Conservation (phyloP, 2,329 filamentous ascomycete species). For the Didymellaceae sp. region DNA sequence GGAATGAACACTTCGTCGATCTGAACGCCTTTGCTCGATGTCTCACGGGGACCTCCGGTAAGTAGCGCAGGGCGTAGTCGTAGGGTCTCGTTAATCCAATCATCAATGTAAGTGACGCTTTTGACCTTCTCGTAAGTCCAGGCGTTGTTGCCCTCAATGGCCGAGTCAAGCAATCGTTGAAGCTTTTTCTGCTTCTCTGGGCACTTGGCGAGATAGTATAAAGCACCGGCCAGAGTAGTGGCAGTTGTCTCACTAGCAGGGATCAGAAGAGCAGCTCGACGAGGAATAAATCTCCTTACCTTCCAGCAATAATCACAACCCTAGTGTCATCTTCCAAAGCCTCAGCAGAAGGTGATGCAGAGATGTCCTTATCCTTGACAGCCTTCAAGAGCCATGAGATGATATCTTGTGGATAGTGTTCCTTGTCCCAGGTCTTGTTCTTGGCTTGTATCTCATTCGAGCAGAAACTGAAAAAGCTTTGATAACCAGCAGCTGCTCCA, state of each 20-base stretch:
- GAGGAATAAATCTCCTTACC: slow-evolving; percentile 13
- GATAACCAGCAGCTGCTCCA: slow-evolving; percentile 33
- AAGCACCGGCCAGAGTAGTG: slow-evolving; percentile 31
- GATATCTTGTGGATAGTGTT: slow-evolving; percentile 46
- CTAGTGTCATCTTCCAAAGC: slow-evolving; percentile 45
- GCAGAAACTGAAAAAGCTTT: slow-evolving; percentile 42
- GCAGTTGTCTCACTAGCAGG: slow-evolving; percentile 44
- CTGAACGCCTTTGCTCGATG: slow-evolving; percentile 44
- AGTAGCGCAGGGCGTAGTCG: slow-evolving; percentile 48
- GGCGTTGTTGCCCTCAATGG: slow-evolving; percentile 23
- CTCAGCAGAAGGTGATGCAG: slow-evolving; percentile 40
- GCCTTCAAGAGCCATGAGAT: slow-evolving; percentile 52
- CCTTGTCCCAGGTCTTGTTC: slow-evolving; percentile 29
- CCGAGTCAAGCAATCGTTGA: slow-evolving; percentile 34
- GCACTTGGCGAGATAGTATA: slow-evolving; percentile 42
- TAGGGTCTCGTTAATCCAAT: slow-evolving; percentile 42
- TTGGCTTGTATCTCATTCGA: slow-evolving; percentile 41
- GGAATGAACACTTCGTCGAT: slow-evolving; percentile 24
- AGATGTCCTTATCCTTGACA: slow-evolving; percentile 45
- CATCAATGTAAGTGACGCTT: slow-evolving; percentile 37
- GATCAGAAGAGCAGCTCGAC: neutral
- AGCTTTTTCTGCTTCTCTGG: slow-evolving; percentile 38
- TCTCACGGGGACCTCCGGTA: slow-evolving; percentile 43
- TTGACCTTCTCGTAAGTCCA: slow-evolving; percentile 42
- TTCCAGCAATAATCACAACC: slow-evolving; percentile 45